These are phyloP conservation scores for Candolleomyces eurysporus DNA, from an alignment of 768 basidiomycete genomes.

Conservation along the genomic window DNA sequence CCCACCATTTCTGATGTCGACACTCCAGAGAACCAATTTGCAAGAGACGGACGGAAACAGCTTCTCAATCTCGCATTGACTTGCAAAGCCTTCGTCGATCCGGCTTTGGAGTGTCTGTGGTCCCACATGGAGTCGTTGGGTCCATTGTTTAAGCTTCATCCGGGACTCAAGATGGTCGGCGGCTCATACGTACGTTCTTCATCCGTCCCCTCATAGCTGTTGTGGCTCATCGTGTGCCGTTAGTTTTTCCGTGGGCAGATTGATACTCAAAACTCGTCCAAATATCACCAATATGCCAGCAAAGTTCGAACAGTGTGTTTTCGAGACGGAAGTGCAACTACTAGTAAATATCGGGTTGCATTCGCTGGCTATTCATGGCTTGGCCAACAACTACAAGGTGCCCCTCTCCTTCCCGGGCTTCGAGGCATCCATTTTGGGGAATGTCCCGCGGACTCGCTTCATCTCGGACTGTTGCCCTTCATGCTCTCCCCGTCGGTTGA, in stretches of 20 bases:
- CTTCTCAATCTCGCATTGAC: slow-evolving; percentile 1
- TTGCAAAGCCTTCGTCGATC: slow-evolving; percentile 10
- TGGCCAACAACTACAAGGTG: background rate
- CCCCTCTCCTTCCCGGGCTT: background rate
- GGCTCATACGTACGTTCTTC: slow-evolving; percentile 1
- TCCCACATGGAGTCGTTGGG: background rate
- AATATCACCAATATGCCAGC: background rate
- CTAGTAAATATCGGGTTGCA: background rate
- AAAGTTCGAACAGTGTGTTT: background rate
- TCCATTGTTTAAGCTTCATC: slow-evolving; percentile 6
- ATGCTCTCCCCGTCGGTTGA: background rate
- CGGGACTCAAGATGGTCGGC: background rate
- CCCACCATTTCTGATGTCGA: background rate
- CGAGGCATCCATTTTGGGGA: background rate
- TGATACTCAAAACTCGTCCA: background rate
- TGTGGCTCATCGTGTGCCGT: background rate
- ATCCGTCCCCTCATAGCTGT: background rate
- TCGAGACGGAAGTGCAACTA: no score
- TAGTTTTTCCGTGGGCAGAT: background rate
- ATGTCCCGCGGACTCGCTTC: background rate
- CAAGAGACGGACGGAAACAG: background rate
- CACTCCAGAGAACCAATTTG: background rate
- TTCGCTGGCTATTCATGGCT: background rate
- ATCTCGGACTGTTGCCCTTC: background rate
- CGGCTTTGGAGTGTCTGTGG: slow-evolving; percentile 11